phyloP scores from a whole-genome alignment of 164 flowering plant genomes.

The Tetracentron sinense region DNA sequence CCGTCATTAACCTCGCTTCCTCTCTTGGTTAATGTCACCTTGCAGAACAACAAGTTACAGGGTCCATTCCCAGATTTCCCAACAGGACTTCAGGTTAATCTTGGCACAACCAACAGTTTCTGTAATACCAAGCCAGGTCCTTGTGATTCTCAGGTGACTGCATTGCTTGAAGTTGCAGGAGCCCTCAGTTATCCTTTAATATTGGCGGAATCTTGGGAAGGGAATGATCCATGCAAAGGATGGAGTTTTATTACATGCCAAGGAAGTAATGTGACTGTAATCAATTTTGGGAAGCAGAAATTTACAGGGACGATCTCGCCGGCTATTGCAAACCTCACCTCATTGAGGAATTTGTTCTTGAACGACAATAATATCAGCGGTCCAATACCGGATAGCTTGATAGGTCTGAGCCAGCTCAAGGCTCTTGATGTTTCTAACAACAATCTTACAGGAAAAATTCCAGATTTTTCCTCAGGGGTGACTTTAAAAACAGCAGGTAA shows the following conservation, averaged over 20 bases:
- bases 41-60: constrained; percentile 52
- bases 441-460: no score
- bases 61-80: constrained; percentile 48
- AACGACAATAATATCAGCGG: constrained; percentile 50
- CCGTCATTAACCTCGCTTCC: constrained; percentile 26
- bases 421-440: no score
- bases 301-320: constrained; percentile 52
- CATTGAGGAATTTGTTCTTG: constrained; percentile 37
- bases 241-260: constrained; percentile 45
- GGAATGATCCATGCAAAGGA: constrained; percentile 46
- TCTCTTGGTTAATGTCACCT: constrained; percentile 32
- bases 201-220: constrained; percentile 50
- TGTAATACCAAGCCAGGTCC: constrained; percentile 45
- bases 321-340: constrained; percentile 40
- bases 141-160: constrained; percentile 47
- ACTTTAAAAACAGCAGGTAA: no score
- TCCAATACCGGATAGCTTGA: constrained; percentile 35
- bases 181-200: constrained; percentile 45
- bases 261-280: constrained; percentile 26
- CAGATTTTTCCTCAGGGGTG: no score
- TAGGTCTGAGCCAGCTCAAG: no score
- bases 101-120: constrained; percentile 34
- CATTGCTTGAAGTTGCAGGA: constrained; percentile 39
- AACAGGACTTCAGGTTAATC: constrained; percentile 1
- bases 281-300: constrained; percentile 34